These are phyloP conservation scores for Celoporthe dispersa DNA, from an alignment of 2,329 filamentous ascomycete genomes.

Conservation along the genomic window DNA sequence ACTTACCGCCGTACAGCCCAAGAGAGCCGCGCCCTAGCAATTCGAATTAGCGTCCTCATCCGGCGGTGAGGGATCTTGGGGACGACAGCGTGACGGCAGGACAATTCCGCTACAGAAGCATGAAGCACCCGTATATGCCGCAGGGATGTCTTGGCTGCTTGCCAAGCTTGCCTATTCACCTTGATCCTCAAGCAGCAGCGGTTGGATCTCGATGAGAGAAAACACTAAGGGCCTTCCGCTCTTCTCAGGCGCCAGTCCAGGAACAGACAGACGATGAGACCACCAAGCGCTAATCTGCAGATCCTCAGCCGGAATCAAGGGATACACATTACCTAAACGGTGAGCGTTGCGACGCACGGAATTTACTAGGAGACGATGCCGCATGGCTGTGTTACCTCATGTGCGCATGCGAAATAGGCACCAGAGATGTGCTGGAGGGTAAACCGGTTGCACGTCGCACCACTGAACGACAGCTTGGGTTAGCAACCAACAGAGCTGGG, in stretches of 20 bases:
- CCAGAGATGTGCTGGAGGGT: not conserved
- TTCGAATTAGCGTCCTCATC: not conserved
- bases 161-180: not conserved
- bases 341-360: not conserved
- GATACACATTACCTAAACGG: not conserved
- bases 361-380: not conserved
- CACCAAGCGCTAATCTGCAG: not conserved
- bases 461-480: not conserved
- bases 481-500: not conserved
- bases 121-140: not conserved
- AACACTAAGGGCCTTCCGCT: not conserved
- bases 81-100: not conserved
- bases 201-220: not conserved
- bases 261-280: not conserved
- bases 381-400: not conserved
- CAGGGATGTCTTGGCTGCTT: not conserved
- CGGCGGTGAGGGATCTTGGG: not conserved
- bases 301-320: not conserved
- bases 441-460: not conserved
- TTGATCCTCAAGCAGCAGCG: not conserved
- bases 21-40: not conserved
- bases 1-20: constrained; percentile 29
- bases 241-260: not conserved
- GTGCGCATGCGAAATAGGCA: not conserved
- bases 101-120: not conserved